Base-by-base conservation (phyloP, 1,284 basidiomycete species). In the Naganishia albida region DNA sequence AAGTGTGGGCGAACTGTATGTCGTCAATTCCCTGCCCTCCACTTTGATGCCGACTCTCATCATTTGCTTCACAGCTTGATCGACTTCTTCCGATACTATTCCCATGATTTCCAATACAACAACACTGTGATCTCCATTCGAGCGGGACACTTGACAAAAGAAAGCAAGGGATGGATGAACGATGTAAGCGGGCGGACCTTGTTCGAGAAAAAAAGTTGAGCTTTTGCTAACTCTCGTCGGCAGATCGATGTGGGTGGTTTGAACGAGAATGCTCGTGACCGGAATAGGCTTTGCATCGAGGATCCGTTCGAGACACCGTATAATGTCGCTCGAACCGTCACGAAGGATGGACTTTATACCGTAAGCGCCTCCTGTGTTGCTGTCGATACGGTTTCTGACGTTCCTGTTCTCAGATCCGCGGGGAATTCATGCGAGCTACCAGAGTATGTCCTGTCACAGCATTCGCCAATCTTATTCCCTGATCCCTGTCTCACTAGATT, bases 11-110 rank as follows among this genome's bases (percentile, higher is more conserved):
- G 94, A 98, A 79, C 82, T 99, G 86, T 91, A 72, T 70, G 88
- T 82, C 12, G 13, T 2, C 26, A 3, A 2, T 26, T 1, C 13
- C 16, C 13, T 3, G 7, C 18, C 20, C 40, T 16, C 23, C n/a
- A 28, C 12, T 1, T 26, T 6, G 43, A 49, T 12, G 30, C 23
- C 12, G 28, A 50, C 26, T 18, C 20, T n/a, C n/a, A n/a, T n/a
- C 16, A 8, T 53, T 10, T 20, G 4, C n/a, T 23, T 12, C 57
- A 2, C 70, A 93, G 90, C 72, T 83, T 99, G 76, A 91, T 97
- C 75, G 95, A 98, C 78, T 98, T 99, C 78, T 99, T 97, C 85
- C 88, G 90, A 71, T 98, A 93, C 81, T 98, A 91, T 79, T 88
- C 92, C 55, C 88, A 92, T 71, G 93, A 95, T 75, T 98, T 97